These are phyloP conservation scores for Leccinum subgranulosum DNA, from an alignment of 768 basidiomycete species.

Conservation along the genomic window DNA sequence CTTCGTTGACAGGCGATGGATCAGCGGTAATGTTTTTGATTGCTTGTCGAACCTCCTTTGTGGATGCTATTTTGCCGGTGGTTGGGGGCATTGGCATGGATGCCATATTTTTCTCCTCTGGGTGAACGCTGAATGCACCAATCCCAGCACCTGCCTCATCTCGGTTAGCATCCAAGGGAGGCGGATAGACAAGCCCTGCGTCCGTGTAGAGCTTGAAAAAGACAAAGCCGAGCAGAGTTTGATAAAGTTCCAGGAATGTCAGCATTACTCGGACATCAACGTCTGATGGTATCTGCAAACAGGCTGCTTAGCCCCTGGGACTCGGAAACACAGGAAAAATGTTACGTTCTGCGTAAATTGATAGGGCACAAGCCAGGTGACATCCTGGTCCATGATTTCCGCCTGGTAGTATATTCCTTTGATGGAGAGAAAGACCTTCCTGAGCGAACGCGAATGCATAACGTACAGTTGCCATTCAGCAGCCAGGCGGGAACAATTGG, in stretches of 20 bases:
- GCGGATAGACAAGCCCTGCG: slow-evolving; percentile 90
- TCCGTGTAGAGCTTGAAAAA: slow-evolving; percentile 99
- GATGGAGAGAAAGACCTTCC: slow-evolving; percentile 93
- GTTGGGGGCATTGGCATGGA: slow-evolving; percentile 17
- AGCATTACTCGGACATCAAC: slow-evolving; percentile 98
- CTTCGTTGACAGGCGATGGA: slow-evolving; percentile 26
- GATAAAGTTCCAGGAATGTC: slow-evolving; percentile 97
- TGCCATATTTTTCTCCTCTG: slow-evolving; percentile 29
- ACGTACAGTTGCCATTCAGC: slow-evolving; percentile 97
- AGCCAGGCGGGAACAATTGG: slow-evolving; percentile 86
- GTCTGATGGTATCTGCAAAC: slow-evolving; percentile 77
- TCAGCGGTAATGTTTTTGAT: slow-evolving; percentile 43
- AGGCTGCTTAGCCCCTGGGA: slow-evolving; percentile 7
- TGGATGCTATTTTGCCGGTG: slow-evolving; percentile 41
- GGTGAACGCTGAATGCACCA: slow-evolving; percentile 79
- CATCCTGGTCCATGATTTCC: slow-evolving; percentile 85
- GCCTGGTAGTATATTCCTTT: slow-evolving; percentile 99
- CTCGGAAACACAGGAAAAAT: slow-evolving; percentile 6
- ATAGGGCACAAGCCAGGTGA: slow-evolving; percentile 97
- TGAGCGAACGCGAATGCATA: slow-evolving; percentile 79
- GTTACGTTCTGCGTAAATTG: slow-evolving; percentile 93
- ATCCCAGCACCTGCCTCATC: slow-evolving; percentile 87
- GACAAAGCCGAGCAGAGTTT: slow-evolving; percentile 92
- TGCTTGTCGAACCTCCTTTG: slow-evolving; percentile 50
- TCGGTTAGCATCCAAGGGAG: slow-evolving; percentile 76